Base-by-base conservation (phyloP, 1,284 basidiomycete genomes). In the Apiotrichum sp. region DNA sequence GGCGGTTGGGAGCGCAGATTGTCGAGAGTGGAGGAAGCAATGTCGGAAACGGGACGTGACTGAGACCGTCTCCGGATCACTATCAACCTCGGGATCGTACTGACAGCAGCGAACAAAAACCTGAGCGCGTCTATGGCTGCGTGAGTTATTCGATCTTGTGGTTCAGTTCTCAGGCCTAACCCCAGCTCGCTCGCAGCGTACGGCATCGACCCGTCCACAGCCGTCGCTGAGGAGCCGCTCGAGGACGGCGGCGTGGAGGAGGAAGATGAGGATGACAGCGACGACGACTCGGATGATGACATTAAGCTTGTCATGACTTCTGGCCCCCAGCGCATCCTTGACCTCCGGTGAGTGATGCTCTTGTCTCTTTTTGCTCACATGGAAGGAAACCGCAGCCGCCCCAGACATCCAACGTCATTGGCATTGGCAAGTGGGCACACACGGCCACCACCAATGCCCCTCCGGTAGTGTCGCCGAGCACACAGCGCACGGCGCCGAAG, bases 281-380 rank as follows among this genome's bases (percentile, higher is more conserved):
- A 76, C 16, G 69, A 69, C n/a, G 76, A 77, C 48, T 69, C 69
- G 14, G 76, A 74, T 50, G 72, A 74, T 50, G 73, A 71, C 58
- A 62, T 74, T 53, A 72, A 76, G 65, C 68, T 78, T 49, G 75
- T 77, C 43, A 71, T 77, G 47, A 71, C 67, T 16, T 58, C 63
- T 33, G 53, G 63, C 34, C 59, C 64, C 49, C 57, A 65, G 34
- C 55, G 74, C 10, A 62, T 61, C 9, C 48, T 56, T 33, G 55
- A 56, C 39, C 34, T 74, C 50, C 65, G 75, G 73, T 72, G 16
- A 1, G 38, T 41, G 32, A n/a, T 10, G 38, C 45, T 29, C 33
- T 22, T 9, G 7, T 31, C 32, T 6, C n/a, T 32, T 54, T n/a
- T 38, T 38, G 13, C 36, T 38, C 36, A 52, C 44, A 22, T 4